A percentile compares a stretch with the other conserved stretches of the same genome.
Conservation (phyloP, 2,329 filamentous ascomycete species). For the Fusarium musae region DNA sequence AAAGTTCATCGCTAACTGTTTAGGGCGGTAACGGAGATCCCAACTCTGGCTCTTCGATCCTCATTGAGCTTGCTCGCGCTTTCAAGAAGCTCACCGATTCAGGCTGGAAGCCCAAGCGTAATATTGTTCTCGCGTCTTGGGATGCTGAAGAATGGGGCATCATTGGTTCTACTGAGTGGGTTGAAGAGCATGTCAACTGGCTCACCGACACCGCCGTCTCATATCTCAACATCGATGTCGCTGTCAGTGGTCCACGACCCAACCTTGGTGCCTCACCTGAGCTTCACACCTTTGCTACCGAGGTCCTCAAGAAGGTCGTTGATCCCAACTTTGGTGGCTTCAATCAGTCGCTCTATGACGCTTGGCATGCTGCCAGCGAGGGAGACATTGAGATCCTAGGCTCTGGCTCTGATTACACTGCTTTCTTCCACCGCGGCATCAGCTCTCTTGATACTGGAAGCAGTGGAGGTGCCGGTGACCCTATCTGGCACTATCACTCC, state of each 20-base stretch:
- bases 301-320: slow-evolving; percentile 68
- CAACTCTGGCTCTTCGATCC: slow-evolving; percentile 80
- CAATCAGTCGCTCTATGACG: slow-evolving; percentile 54
- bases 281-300: slow-evolving; percentile 71
- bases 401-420: slow-evolving; percentile 74
- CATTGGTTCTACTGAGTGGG: slow-evolving; percentile 85
- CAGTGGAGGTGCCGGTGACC: slow-evolving; percentile 53
- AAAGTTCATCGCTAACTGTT: neutral
- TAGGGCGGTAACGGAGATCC: slow-evolving; percentile 84
- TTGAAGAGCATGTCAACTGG: slow-evolving; percentile 85
- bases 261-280: slow-evolving; percentile 71
- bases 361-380: slow-evolving; percentile 51
- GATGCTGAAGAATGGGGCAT: slow-evolving; percentile 83
- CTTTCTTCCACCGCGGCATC: slow-evolving; percentile 68
- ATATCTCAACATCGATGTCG: slow-evolving; percentile 86
- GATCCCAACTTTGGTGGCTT: slow-evolving; percentile 68
- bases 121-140: slow-evolving; percentile 76
- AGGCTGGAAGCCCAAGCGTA: slow-evolving; percentile 85
- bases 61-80: slow-evolving; percentile 79
- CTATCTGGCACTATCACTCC: slow-evolving; percentile 81
- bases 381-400: slow-evolving; percentile 65
- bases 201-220: slow-evolving; percentile 75
- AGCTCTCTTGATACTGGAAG: slow-evolving; percentile 67
- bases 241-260: slow-evolving; percentile 66
- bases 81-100: slow-evolving; percentile 75